A percentile compares a stretch with the other conserved stretches of the same genome.
These are phyloP conservation scores for Barnettozyma botsteinii DNA, from an alignment of 805 yeast species.

Conservation along the genomic window DNA sequence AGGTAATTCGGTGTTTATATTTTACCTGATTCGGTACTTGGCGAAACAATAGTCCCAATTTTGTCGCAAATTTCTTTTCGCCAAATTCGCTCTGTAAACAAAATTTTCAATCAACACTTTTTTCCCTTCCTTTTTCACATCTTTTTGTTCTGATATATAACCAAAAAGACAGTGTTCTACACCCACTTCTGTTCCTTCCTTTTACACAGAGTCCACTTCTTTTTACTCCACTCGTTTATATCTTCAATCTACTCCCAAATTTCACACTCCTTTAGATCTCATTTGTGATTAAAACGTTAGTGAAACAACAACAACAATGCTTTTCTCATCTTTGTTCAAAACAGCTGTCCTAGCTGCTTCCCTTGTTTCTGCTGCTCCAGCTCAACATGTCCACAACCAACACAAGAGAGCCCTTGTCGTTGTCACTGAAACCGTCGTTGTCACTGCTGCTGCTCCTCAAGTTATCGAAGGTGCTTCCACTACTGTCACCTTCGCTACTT, in stretches of 20 bases:
- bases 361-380: slow-evolving; percentile 42
- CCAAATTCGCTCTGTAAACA: slow-evolving; percentile 3
- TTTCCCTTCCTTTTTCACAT: neutral
- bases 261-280: too few species aligned
- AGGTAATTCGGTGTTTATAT: neutral
- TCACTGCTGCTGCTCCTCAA: slow-evolving; percentile 38
- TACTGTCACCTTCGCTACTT: slow-evolving; percentile 23
- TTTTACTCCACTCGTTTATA: slow-evolving; percentile 7
- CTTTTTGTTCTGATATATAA: neutral
- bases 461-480: slow-evolving; percentile 28
- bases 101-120: slow-evolving; percentile 3
- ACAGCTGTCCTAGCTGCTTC: slow-evolving; percentile 38
- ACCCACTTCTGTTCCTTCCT: slow-evolving; percentile 30
- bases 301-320: slow-evolving; percentile 30
- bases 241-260: too few species aligned
- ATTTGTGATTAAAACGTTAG: neutral
- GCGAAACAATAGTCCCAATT: neutral
- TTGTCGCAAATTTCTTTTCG: neutral
- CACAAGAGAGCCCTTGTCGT: slow-evolving; percentile 52
- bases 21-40: slow-evolving; percentile 1
- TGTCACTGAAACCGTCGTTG: slow-evolving; percentile 45
- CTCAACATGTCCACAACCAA: slow-evolving; percentile 55
- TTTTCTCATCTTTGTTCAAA: slow-evolving; percentile 40
- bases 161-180: slow-evolving; percentile 7
- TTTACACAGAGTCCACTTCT: slow-evolving; percentile 24